phyloP scores from a whole-genome alignment of 2,329 filamentous ascomycete genomes.

The Emergomyces orientalis region DNA sequence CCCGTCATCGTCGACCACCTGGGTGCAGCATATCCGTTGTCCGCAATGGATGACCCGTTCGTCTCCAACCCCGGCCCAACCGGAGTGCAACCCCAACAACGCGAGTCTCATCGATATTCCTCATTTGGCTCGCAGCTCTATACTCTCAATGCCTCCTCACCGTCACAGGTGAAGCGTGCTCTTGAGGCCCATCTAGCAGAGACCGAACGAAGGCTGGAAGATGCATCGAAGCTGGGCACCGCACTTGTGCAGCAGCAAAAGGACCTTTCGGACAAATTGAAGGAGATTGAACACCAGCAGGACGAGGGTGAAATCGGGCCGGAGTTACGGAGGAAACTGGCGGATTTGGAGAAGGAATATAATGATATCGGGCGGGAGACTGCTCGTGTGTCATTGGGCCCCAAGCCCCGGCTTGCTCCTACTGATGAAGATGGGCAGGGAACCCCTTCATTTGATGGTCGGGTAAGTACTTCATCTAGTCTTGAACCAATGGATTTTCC shows the following conservation, averaged over 20 bases:
- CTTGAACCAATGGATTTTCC: conserved; percentile 8
- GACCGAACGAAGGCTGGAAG: conserved; percentile 81
- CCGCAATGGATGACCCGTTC: conserved; percentile 49
- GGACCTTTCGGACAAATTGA: conserved; percentile 69
- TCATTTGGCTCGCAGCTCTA: conserved; percentile 74
- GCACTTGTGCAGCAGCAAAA: conserved; percentile 79
- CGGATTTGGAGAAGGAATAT: conserved; percentile 87
- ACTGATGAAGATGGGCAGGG: conserved; percentile 46
- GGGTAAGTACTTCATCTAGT: conserved; percentile 29
- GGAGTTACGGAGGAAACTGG: conserved; percentile 71
- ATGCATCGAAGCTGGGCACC: conserved; percentile 81
- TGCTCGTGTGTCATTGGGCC: conserved; percentile 76
- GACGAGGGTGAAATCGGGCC: conserved; percentile 69
- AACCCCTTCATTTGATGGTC: conserved; percentile 39
- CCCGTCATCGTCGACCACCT: neutral
- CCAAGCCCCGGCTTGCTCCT: conserved; percentile 66
- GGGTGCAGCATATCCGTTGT: conserved; percentile 4
- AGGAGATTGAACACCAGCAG: conserved; percentile 72
- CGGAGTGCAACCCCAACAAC: conserved; percentile 31
- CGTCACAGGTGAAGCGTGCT: conserved; percentile 76
- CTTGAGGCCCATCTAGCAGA: conserved; percentile 87
- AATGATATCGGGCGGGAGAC: conserved; percentile 88
- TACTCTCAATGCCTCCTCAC: conserved; percentile 70
- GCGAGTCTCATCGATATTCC: conserved; percentile 59
- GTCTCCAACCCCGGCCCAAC: conserved; percentile 36